Evolutionary conservation across 306 rosid genomes (phyloP).

Genomic region (Parietaria judaica): DNA sequence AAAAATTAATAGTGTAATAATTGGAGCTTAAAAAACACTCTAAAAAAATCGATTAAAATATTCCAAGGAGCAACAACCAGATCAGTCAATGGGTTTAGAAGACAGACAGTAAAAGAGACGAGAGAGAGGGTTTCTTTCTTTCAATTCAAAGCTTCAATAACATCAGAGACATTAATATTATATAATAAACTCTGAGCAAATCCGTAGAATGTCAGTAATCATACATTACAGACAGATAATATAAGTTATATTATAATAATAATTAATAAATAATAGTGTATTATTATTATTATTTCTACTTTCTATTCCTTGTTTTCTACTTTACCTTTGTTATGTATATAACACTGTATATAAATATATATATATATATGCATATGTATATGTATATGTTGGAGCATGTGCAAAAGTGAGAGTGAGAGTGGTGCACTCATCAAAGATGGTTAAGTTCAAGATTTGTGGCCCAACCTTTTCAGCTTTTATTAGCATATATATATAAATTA

Average conservation of each 20-base stretch:
- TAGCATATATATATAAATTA: neutral
- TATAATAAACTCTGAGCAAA: slow-evolving; percentile 21
- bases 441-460: slow-evolving; percentile 42
- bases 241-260: neutral
- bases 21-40: neutral
- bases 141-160: neutral
- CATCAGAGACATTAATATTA: slow-evolving; percentile 12
- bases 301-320: slow-evolving; percentile 33
- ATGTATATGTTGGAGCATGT: slow-evolving; percentile 32
- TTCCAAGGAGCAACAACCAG: slow-evolving; percentile 22
- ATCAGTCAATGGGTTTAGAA: slow-evolving; percentile 16
- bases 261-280: too few species aligned
- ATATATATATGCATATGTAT: neutral
- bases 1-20: neutral
- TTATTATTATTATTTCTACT: neutral
- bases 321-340: slow-evolving; percentile 19
- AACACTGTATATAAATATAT: neutral
- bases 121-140: slow-evolving; percentile 10
- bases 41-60: neutral
- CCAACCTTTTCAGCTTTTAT: slow-evolving; percentile 49
- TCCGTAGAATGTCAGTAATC: slow-evolving; percentile 36
- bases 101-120: slow-evolving; percentile 23
- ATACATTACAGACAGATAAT: slow-evolving; percentile 17
- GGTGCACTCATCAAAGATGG: slow-evolving; percentile 30
- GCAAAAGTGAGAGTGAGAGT: slow-evolving; percentile 15